These are phyloP conservation scores for Coemansia sp. DNA, from an alignment of 192 early-diverging fungal species.

Conservation along the genomic window DNA sequence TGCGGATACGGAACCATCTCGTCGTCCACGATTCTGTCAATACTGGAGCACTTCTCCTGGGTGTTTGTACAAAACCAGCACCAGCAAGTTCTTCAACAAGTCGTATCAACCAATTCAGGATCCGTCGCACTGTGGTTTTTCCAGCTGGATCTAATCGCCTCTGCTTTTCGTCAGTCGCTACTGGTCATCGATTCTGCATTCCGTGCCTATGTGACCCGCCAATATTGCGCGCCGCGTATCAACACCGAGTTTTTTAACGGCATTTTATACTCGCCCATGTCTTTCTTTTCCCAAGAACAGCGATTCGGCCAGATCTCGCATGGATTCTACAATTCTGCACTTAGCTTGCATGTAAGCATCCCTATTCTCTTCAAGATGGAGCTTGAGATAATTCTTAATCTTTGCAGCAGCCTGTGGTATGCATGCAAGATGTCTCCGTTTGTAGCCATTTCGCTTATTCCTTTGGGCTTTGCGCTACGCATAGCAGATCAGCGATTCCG, in stretches of 20 bases:
- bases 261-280: conserved; percentile 11
- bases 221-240: conserved; percentile 15
- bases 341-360: not conserved
- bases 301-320: not conserved
- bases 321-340: conserved; percentile 9
- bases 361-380: conserved; percentile 13
- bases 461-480: not conserved
- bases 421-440: not conserved
- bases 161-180: not conserved
- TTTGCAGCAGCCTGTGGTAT: not conserved
- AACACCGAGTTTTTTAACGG: conserved; percentile 12
- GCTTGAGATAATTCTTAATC: not conserved
- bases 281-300: not conserved
- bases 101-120: not conserved
- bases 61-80: not conserved
- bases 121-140: conserved; percentile 1
- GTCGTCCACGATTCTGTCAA: not conserved
- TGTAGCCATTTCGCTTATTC: not conserved
- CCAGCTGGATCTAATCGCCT: not conserved
- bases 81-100: not conserved
- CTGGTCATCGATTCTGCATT: not conserved
- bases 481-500: not conserved
- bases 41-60: not conserved
- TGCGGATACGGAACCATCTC: conserved; percentile 3
- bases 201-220: not conserved